phyloP scores from a whole-genome alignment of 192 early-diverging fungal species.

The Coemansia sp. region DNA sequence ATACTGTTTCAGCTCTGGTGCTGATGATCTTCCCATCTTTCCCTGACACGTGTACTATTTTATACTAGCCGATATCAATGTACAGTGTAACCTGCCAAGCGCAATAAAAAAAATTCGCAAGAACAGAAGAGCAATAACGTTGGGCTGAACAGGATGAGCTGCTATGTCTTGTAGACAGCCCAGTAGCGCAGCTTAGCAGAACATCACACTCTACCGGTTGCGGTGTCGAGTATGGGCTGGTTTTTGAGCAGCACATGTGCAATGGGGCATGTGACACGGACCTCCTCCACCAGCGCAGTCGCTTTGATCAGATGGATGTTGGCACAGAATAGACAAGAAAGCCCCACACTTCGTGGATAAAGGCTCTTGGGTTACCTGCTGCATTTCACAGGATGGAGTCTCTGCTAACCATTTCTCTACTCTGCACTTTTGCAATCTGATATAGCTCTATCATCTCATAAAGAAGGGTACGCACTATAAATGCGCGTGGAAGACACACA shows the following conservation, averaged over 20 bases:
- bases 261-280: too few species aligned
- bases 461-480: not conserved
- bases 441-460: not conserved
- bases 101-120: not conserved
- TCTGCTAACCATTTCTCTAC: not conserved
- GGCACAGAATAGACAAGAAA: not conserved
- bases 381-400: not conserved
- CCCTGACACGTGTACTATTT: not conserved
- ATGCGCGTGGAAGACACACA: slow-evolving; percentile 40
- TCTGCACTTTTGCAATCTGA: slow-evolving; percentile 3
- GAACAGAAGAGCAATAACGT: not conserved
- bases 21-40: slow-evolving; percentile 59
- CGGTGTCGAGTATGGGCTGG: not conserved
- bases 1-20: slow-evolving; percentile 68
- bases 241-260: not conserved
- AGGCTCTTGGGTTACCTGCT: not conserved
- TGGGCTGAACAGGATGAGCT: not conserved
- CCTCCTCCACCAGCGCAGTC: too few species aligned
- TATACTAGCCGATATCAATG: not conserved
- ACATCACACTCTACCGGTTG: not conserved
- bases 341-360: too few species aligned
- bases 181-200: not conserved
- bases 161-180: not conserved
- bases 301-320: not conserved
- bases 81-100: not conserved